phyloP scores from a whole-genome alignment of 148 eudicot species.

The Nyssa sinensis region DNA sequence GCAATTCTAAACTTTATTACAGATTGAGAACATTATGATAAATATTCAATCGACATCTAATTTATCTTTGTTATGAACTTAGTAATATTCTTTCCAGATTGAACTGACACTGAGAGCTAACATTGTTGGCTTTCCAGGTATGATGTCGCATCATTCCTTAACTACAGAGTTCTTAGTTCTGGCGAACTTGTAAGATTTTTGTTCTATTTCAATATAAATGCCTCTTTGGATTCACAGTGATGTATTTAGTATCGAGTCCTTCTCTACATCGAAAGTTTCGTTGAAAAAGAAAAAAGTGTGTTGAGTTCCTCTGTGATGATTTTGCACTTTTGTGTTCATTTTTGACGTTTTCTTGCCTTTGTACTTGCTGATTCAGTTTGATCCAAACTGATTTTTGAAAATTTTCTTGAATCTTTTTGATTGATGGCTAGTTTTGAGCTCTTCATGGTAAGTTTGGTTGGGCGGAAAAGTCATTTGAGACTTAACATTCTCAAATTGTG shows the following conservation, averaged over 20 bases:
- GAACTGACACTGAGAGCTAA: background rate
- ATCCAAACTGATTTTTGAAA: background rate
- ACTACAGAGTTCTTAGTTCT: slow-evolving; percentile 47
- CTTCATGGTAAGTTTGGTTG: background rate
- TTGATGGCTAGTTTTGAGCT: background rate
- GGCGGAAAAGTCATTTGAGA: background rate
- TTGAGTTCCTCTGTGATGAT: background rate
- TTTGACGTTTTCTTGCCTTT: background rate
- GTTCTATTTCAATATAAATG: background rate
- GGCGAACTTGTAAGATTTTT: slow-evolving; percentile 84
- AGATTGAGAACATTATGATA: background rate
- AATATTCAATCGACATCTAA: background rate
- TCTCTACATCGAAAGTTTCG: background rate
- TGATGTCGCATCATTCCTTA: slow-evolving; percentile 79
- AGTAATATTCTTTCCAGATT: background rate
- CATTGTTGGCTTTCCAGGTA: slow-evolving; percentile 55
- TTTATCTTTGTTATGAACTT: background rate
- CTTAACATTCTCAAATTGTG: background rate
- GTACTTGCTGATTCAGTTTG: background rate
- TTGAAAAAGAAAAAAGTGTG: background rate
- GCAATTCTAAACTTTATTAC: background rate
- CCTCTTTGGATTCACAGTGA: background rate
- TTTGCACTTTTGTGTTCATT: background rate
- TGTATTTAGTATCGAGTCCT: background rate
- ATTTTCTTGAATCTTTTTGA: background rate